These are phyloP conservation scores for Adansonia madagascariensis DNA, from an alignment of 441 rosid species.

Conservation along the genomic window DNA sequence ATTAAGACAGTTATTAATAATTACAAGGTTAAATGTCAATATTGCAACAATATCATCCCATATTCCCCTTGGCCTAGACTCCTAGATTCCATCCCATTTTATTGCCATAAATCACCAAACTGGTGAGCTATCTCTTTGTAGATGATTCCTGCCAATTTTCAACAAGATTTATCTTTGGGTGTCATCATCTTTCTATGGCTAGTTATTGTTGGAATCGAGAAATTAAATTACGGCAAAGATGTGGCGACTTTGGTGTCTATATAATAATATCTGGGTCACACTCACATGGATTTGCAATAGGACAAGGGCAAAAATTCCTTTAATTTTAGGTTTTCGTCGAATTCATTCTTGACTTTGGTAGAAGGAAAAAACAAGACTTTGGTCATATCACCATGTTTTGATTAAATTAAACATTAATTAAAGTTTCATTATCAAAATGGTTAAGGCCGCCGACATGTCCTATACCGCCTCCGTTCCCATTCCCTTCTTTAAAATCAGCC, in stretches of 20 bases:
- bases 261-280: neutral
- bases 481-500: neutral
- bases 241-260: neutral
- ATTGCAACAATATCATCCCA: neutral
- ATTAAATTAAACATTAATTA: neutral
- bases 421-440: neutral
- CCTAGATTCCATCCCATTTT: neutral
- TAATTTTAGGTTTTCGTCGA: neutral
- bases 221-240: neutral
- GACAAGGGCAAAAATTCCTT: neutral
- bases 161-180: neutral
- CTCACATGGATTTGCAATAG: neutral
- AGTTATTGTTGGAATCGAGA: neutral
- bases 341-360: neutral
- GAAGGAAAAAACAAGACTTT: slow-evolving; percentile 14
- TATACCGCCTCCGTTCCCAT: no score
- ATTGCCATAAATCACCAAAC: neutral
- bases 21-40: no score
- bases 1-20: no score
- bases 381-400: slow-evolving; percentile 13
- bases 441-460: no score
- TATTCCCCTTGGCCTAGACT: neutral
- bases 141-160: neutral
- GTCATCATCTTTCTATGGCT: neutral
- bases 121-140: neutral